Evolutionary conservation across 2,329 filamentous ascomycete genomes (phyloP).

Genomic region (Helotiales sp.): DNA sequence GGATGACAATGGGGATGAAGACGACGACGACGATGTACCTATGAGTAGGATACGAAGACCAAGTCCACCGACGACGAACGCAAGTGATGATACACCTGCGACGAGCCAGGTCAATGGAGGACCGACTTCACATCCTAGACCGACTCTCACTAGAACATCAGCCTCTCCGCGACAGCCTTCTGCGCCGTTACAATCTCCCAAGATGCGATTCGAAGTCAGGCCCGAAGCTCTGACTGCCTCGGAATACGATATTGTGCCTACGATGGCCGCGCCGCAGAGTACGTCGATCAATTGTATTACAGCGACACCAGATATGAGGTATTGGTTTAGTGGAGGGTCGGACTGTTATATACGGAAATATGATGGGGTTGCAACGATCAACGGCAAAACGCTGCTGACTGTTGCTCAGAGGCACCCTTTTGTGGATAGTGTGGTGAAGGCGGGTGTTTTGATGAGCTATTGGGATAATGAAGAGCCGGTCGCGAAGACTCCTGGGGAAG

Average conservation of each 20-base stretch:
- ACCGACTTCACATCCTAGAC: constrained; percentile 33
- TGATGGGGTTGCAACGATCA: constrained; percentile 92
- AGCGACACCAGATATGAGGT: constrained; percentile 89
- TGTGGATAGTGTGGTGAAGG: constrained; percentile 95
- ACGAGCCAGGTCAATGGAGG: constrained; percentile 30
- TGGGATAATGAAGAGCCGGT: constrained; percentile 93
- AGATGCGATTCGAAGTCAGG: constrained; percentile 62
- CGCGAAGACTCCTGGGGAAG: constrained; percentile 43
- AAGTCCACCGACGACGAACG: constrained; percentile 29
- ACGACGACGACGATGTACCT: constrained; percentile 41
- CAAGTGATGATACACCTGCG: constrained; percentile 27
- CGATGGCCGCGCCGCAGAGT: constrained; percentile 92
- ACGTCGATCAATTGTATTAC: constrained; percentile 94
- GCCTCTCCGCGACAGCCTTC: constrained; percentile 34
- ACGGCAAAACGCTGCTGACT: constrained; percentile 88
- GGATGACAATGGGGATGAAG: constrained; percentile 49
- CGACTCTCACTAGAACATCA: constrained; percentile 30
- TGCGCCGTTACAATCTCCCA: constrained; percentile 41
- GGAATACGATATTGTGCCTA: constrained; percentile 93
- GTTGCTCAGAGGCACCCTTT: constrained; percentile 96
- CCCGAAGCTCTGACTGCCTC: constrained; percentile 76
- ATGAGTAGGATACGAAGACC: constrained; percentile 27
- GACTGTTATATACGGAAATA: constrained; percentile 98
- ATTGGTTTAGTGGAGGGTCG: constrained; percentile 90
- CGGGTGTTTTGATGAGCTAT: constrained; percentile 90